Conservation (phyloP, 179 eudicot genomes). For the Silene coronaria region DNA sequence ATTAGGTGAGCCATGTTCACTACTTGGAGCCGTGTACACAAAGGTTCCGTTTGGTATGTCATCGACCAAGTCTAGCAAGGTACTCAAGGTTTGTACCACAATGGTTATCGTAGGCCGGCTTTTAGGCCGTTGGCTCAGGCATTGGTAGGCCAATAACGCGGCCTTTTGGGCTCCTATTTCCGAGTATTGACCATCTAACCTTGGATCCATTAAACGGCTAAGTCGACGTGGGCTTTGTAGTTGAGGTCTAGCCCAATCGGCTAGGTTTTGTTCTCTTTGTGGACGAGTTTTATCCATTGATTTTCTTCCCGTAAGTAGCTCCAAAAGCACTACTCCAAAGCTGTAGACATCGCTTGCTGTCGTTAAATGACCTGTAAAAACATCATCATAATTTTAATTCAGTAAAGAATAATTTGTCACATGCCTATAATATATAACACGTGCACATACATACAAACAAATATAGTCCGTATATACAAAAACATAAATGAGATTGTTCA, state of each 20-base stretch:
- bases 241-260: constrained; percentile 49
- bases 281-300: constrained; percentile 43
- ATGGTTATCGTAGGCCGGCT: constrained; percentile 39
- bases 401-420: neutral
- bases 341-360: constrained; percentile 50
- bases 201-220: constrained; percentile 38
- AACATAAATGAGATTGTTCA: no score
- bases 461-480: no score
- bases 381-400: neutral
- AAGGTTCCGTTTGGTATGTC: constrained; percentile 49
- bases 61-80: constrained; percentile 25
- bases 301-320: constrained; percentile 42
- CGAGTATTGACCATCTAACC: constrained; percentile 40
- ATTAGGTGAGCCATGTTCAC: constrained; percentile 12
- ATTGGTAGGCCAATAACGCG: constrained; percentile 42
- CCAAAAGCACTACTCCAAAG: constrained; percentile 45
- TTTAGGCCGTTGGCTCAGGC: constrained; percentile 43
- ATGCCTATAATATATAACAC: no score
- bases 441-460: no score
- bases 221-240: constrained; percentile 36
- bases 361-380: constrained; percentile 42
- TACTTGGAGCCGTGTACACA: constrained; percentile 55
- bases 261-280: constrained; percentile 38
- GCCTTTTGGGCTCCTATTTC: constrained; percentile 38
- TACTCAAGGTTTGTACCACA: constrained; percentile 38